Conservation (phyloP, 1,284 basidiomycete genomes). For the Cutaneotrichosporon sp. region DNA sequence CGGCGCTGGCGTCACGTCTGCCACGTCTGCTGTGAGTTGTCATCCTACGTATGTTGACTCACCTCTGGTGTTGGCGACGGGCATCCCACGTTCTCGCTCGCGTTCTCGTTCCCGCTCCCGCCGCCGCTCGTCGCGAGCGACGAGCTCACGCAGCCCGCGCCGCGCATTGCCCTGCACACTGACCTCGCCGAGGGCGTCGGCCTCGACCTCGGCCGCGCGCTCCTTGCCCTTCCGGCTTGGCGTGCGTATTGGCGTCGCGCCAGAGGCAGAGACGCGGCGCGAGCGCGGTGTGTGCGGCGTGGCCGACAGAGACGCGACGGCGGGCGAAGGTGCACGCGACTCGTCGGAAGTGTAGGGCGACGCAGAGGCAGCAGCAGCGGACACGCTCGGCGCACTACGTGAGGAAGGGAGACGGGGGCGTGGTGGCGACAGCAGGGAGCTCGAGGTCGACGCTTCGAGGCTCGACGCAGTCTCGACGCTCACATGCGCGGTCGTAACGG, state of each 20-base stretch:
- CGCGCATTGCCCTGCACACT: slow-evolving; percentile 13
- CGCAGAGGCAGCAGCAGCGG: not conserved
- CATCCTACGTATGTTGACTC: not conserved
- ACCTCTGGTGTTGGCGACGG: not conserved
- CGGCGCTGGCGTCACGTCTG: not conserved
- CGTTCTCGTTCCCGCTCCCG: not conserved
- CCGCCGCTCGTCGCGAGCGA: slow-evolving; percentile 6
- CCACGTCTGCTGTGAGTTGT: slow-evolving; percentile 4
- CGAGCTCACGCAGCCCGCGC: slow-evolving; percentile 14
- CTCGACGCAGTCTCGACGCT: slow-evolving; percentile 4
- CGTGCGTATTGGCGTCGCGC: slow-evolving; percentile 1
- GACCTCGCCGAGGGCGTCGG: not conserved
- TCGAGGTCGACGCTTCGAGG: not conserved
- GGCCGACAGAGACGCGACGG: not conserved
- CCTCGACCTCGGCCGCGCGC: slow-evolving; percentile 9
- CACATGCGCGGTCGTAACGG: slow-evolving; percentile 1
- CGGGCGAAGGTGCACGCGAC: not conserved
- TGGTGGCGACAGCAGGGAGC: not conserved
- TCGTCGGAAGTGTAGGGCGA: not conserved
- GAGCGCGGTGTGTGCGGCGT: slow-evolving; percentile 2
- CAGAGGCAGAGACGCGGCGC: not conserved
- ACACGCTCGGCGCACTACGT: not conserved
- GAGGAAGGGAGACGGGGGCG: not conserved
- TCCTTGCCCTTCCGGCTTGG: slow-evolving; percentile 21
- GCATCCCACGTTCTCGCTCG: not conserved